A percentile compares a stretch with the other conserved stretches of the same genome.
phyloP scores from a whole-genome alignment of 768 basidiomycete species.

The Rhodosporidiobolus odoratus region DNA sequence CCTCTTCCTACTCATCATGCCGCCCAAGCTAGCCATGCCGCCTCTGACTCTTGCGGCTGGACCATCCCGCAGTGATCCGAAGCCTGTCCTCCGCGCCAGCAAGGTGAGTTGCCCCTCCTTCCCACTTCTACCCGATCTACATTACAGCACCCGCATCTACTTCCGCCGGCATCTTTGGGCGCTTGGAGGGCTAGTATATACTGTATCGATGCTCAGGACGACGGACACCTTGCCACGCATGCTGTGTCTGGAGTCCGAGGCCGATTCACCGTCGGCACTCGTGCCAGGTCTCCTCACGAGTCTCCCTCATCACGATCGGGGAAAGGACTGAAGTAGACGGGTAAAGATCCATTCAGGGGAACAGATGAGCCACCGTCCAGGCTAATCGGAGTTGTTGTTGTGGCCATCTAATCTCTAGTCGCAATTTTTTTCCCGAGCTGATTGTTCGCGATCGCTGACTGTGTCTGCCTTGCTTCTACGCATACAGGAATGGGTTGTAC shows the following conservation, averaged over 20 bases:
- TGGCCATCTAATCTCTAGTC: neutral
- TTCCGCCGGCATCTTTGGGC: neutral
- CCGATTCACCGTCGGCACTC: too few relatives aligned
- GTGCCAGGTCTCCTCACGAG: too few relatives aligned
- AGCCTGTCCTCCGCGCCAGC: neutral
- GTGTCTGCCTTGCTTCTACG: neutral
- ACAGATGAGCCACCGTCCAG: too few relatives aligned
- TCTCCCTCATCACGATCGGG: too few relatives aligned
- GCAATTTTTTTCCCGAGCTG: neutral
- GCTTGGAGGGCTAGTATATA: too few relatives aligned
- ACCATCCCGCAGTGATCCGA: neutral
- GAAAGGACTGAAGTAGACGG: too few relatives aligned
- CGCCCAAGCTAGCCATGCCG: neutral
- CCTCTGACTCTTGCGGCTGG: neutral
- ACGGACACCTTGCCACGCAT: neutral
- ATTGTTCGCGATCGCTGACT: neutral
- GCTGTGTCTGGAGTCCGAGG: too few relatives aligned
- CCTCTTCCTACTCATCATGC: neutral
- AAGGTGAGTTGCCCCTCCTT: neutral
- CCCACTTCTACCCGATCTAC: neutral
- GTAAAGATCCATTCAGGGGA: too few relatives aligned
- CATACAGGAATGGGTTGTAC: slow-evolving; percentile 30
- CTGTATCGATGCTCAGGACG: neutral
- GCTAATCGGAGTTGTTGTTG: too few relatives aligned
- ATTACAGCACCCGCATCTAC: too few relatives aligned